Evolutionary conservation across 169 alveolate genomes (phyloP).

Genomic region (Plasmodium inui): DNA sequence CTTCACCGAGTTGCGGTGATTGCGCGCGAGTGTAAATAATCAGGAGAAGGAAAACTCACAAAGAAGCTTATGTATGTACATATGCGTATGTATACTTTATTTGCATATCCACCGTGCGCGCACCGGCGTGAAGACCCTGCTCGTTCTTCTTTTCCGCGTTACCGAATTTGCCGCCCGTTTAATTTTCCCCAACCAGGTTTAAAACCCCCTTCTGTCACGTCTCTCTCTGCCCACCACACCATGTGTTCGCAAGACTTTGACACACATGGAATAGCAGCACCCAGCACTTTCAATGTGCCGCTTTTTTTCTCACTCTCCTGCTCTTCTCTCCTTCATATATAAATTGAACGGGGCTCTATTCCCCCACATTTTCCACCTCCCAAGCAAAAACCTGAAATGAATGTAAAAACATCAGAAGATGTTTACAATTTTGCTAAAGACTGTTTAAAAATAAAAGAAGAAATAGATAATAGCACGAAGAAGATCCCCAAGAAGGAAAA

Average conservation of each 20-base stretch:
- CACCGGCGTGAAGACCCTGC: background rate
- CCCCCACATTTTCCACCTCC: background rate
- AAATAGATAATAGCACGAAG: conserved; percentile 22
- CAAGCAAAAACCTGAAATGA: conserved; percentile 28
- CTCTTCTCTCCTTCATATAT: background rate
- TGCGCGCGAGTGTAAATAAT: background rate
- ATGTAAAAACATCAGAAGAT: conserved; percentile 58
- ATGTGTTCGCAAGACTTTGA: background rate
- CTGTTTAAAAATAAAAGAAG: conserved; percentile 73
- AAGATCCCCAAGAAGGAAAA: background rate
- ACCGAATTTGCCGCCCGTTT: background rate
- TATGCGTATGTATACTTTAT: background rate
- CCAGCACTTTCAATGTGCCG: background rate
- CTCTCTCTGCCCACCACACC: background rate
- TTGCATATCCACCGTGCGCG: background rate
- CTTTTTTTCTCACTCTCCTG: background rate
- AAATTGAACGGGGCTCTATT: background rate
- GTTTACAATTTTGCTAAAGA: conserved; percentile 69
- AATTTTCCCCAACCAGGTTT: background rate
- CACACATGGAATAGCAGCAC: background rate
- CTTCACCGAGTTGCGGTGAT: background rate
- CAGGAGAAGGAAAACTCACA: background rate
- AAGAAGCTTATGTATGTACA: background rate
- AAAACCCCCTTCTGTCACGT: background rate
- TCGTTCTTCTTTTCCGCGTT: background rate